Evolutionary conservation across 306 rosid genomes (phyloP), one percentile per base, ranked within the genome.

Genomic region (Rubus idaeus): DNA sequence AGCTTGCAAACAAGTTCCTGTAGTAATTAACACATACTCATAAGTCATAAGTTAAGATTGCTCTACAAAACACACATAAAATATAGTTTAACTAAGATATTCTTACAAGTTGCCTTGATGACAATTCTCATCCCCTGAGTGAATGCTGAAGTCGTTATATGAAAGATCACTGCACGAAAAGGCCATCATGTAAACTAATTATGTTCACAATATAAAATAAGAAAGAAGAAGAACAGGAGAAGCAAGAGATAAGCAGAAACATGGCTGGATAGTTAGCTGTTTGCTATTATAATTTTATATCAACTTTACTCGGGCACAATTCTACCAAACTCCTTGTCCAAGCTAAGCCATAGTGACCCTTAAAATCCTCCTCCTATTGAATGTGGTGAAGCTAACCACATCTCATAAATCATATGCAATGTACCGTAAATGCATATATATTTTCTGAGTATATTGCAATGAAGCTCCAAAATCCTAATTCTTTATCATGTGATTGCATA

Each of bases 1-100:
- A 90, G 81, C 84, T 76, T 17, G 88, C 88, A 84, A 89, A 91
- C 69, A 91, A 68, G 83, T 87, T 86, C 79, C 94, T 91, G 82
- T 51, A 75, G 57, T 62, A 70, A 64, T 72, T 21, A 71, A 47
- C 16, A 74, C 37, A 60, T 63, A 40, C 13, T 40, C 57, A 52
- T 71, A 49, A 57, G 26, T 23, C 26, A 23, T 23, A 23, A 23
- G 16, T 18, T 5, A 51, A 44, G 5, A 14, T 64, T 61, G 18
- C 39, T 53, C 69, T 55, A 12, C 21, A 52, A 9, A 64, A 44
- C 35, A 45, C 14, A n/a, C n/a, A 69, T 6, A 41, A 12, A 75
- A 9, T 37, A 49, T 64, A 61, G 51, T 21, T 62, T 53, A 75
- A 76, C 0, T 61, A 13, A 50, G 45, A 62, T 26, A 58, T 73